A percentile compares a stretch with the other conserved stretches of the same genome.
phyloP scores from a whole-genome alignment of 1,139 yeast species.

The Sugiyamaella grinbergsii region DNA sequence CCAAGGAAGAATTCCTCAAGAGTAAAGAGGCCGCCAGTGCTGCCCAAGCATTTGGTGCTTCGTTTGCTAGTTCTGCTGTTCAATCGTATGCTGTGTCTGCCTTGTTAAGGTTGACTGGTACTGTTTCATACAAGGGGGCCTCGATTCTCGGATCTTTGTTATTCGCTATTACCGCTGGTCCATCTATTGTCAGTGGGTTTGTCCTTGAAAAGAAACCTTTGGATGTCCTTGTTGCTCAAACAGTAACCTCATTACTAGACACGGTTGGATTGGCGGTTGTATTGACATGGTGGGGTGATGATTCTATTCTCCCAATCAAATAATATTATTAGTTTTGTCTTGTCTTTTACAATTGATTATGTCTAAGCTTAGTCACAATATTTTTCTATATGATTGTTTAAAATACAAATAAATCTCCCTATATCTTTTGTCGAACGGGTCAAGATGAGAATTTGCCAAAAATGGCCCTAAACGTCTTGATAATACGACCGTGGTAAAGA shows the following conservation, averaged over 20 bases:
- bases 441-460: neutral
- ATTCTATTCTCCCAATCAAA: conserved; percentile 7
- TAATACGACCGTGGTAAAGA: conserved; percentile 9
- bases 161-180: conserved; percentile 45
- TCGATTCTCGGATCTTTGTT: conserved; percentile 45
- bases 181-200: conserved; percentile 42
- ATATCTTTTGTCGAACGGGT: no score
- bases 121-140: conserved; percentile 46
- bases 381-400: no score
- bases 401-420: no score
- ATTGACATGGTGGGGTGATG: conserved; percentile 44
- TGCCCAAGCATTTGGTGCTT: conserved; percentile 41
- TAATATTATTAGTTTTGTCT: no score
- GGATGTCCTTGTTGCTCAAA: conserved; percentile 43
- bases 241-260: conserved; percentile 44
- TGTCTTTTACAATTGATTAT: no score
- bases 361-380: no score
- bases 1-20: conserved; percentile 44
- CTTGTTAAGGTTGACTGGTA: conserved; percentile 45
- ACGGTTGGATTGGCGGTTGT: conserved; percentile 47
- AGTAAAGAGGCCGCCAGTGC: conserved; percentile 46
- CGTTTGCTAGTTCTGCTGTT: conserved; percentile 41
- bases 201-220: conserved; percentile 43
- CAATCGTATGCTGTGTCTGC: conserved; percentile 50
- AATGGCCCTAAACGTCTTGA: neutral